Evolutionary conservation across 2,329 filamentous ascomycete genomes (phyloP), one percentile per base, ranked within the genome.

Genomic region (Blumeriella jaapii): DNA sequence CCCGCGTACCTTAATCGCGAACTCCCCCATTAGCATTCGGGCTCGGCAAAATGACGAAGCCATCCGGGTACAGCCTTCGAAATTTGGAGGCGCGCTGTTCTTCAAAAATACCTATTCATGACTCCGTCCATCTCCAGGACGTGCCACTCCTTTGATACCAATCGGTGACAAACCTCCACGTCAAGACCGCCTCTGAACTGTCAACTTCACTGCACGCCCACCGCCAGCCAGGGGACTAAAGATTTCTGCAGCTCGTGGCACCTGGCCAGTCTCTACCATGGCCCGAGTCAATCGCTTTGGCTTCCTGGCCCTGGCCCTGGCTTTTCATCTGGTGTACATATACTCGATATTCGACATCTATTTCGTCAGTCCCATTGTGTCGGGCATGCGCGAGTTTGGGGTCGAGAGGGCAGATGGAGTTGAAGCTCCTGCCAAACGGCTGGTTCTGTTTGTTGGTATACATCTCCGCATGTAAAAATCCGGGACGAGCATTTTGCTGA

Each of bases 331-430:
- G 35, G 74, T 93, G 46, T 98, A 98, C 59, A 80, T 94, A 38
- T 82, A 80, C 56, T 94, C 86, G 41, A 96, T 96, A 54, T 98
- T 98, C 62, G 87, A 95, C 59, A 91, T 96, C 46, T 96, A 98
- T 62, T 98, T 98, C 56, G 86, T 95, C 55, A 95, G 86, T 57
- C 91, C 91, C 14, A 91, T 98, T 50, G 91, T 96, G 36, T 82
- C 80, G 64, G 91, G 91, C 55, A 98, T 98, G 91, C 75, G 72
- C 53, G 71, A 86, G 41, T 87, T 85, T 60, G 63, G 67, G 29
- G 67, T 93, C 23, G 73, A 86, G 40, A 68, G 78, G 36, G 62
- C 71, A 24, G 49, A 61, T 26, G 61, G 63, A 33, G 59, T 59
- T 32, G 75, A 79, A 58, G 73, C 87, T 14, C 91, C 91, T 1